Conservation (phyloP, 306 rosid species). For the Cucurbita ficifolia region DNA sequence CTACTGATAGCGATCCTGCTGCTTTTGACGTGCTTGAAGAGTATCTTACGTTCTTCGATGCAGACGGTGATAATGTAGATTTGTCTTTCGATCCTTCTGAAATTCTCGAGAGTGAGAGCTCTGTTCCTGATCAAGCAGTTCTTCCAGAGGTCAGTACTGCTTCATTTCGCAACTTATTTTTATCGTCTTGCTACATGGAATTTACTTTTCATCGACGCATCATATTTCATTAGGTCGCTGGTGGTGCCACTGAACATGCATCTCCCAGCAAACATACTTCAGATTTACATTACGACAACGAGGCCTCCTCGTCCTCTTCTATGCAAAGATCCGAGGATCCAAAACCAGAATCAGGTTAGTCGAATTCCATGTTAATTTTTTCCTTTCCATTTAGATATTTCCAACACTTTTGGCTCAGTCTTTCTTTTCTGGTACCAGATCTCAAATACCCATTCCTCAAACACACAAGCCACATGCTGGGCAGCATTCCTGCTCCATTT, state of each 20-base stretch:
- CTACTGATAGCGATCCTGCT: slow-evolving; percentile 22
- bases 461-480: slow-evolving; percentile 41
- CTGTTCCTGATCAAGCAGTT: slow-evolving; percentile 17
- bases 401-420: neutral
- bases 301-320: slow-evolving; percentile 34
- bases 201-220: neutral
- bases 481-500: slow-evolving; percentile 59
- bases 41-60: slow-evolving; percentile 38
- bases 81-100: slow-evolving; percentile 38
- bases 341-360: slow-evolving; percentile 35
- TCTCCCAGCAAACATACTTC: slow-evolving; percentile 14
- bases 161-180: neutral
- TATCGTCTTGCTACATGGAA: neutral
- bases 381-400: neutral
- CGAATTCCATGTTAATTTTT: neutral
- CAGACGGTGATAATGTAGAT: slow-evolving; percentile 34
- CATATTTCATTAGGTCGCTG: slow-evolving; percentile 20
- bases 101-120: slow-evolving; percentile 18
- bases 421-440: slow-evolving; percentile 24
- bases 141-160: slow-evolving; percentile 7
- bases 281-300: slow-evolving; percentile 22
- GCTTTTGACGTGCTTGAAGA: slow-evolving; percentile 43
- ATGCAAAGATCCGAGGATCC: slow-evolving; percentile 19
- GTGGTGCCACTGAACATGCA: slow-evolving; percentile 19
- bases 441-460: slow-evolving; percentile 30